These are phyloP conservation scores for Penicillium herquei DNA, from an alignment of 495 filamentous ascomycete species.

Conservation along the genomic window DNA sequence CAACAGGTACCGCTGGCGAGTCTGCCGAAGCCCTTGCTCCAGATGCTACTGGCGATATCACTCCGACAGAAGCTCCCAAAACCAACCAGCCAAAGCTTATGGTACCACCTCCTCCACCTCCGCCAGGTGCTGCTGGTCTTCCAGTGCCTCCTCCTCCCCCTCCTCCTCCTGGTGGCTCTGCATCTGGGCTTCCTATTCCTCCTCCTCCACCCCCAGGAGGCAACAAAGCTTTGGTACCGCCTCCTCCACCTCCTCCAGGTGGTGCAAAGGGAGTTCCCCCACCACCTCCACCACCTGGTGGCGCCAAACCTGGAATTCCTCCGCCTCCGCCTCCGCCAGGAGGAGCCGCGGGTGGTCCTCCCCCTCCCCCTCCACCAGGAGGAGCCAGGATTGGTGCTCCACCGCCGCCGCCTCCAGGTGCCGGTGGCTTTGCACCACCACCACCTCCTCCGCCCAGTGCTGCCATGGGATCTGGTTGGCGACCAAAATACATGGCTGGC, in stretches of 20 bases:
- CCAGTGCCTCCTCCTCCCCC: conserved; percentile 45
- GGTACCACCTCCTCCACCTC: conserved; percentile 46
- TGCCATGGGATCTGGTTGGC: conserved; percentile 57
- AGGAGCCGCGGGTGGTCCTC: conserved; percentile 44
- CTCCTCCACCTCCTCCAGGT: conserved; percentile 35
- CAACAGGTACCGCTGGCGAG: conserved; percentile 60
- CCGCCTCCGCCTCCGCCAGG: conserved; percentile 49
- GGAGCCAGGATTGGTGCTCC: conserved; percentile 30
- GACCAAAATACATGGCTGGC: conserved; percentile 49
- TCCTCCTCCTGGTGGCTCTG: conserved; percentile 39
- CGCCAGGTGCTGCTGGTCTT: conserved; percentile 16
- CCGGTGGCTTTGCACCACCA: conserved; percentile 40
- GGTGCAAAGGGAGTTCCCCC: conserved; percentile 20
- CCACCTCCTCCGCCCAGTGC: conserved; percentile 59
- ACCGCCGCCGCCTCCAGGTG: conserved; percentile 53
- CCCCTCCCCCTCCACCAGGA: conserved; percentile 49
- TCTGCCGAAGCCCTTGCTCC: conserved; percentile 18
- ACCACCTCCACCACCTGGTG: conserved; percentile 49
- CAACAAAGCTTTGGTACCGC: conserved; percentile 14
- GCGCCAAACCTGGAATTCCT: conserved; percentile 42
- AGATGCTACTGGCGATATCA: conserved; percentile 30
- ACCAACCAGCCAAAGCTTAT: conserved; percentile 19
- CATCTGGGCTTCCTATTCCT: conserved; percentile 30
- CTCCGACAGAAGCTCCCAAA: conserved; percentile 20
- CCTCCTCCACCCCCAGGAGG: conserved; percentile 43